Evolutionary conservation across 2,329 filamentous ascomycete species (phyloP).

Genomic region (Sporothrix protearum): DNA sequence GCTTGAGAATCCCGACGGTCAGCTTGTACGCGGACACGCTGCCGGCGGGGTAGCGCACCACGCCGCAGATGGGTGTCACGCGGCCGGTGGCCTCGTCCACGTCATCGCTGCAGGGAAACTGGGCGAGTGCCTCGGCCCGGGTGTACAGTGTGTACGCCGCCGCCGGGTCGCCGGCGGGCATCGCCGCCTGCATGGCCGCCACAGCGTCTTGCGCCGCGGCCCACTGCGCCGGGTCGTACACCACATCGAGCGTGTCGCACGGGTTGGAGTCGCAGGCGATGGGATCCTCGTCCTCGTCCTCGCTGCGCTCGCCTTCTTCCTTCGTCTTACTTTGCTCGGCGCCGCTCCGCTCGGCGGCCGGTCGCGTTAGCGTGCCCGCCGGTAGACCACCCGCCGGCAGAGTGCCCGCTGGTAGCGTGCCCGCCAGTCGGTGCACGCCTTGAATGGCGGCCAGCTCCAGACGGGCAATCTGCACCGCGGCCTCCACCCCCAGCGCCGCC

Average conservation of each 20-base stretch:
- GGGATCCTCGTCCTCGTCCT: conserved; percentile 9
- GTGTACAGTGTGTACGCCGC: conserved; percentile 45
- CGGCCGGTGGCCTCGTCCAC: conserved; percentile 31
- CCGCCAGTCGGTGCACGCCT: conserved; percentile 53
- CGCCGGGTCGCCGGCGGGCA: conserved; percentile 41
- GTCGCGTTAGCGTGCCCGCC: too few relatives aligned
- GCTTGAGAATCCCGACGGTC: conserved; percentile 43
- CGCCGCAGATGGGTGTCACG: conserved; percentile 39
- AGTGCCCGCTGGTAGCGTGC: neutral
- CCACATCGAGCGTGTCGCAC: conserved; percentile 55
- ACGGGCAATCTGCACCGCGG: conserved; percentile 49
- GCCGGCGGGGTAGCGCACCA: conserved; percentile 45
- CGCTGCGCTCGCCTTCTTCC: neutral
- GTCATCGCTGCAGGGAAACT: conserved; percentile 39
- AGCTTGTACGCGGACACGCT: conserved; percentile 43
- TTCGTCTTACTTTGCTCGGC: conserved; percentile 34
- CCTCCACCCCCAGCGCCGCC: conserved; percentile 43
- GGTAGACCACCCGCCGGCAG: too few relatives aligned
- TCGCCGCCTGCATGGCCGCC: conserved; percentile 42
- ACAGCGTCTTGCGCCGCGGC: conserved; percentile 40
- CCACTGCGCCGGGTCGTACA: conserved; percentile 50
- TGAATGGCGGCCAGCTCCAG: conserved; percentile 53
- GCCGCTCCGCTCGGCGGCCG: neutral
- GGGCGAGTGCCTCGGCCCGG: conserved; percentile 41
- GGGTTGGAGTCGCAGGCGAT: conserved; percentile 50